Evolutionary conservation across 1,284 basidiomycete species (phyloP).

Genomic region (Crepidotus sp.): DNA sequence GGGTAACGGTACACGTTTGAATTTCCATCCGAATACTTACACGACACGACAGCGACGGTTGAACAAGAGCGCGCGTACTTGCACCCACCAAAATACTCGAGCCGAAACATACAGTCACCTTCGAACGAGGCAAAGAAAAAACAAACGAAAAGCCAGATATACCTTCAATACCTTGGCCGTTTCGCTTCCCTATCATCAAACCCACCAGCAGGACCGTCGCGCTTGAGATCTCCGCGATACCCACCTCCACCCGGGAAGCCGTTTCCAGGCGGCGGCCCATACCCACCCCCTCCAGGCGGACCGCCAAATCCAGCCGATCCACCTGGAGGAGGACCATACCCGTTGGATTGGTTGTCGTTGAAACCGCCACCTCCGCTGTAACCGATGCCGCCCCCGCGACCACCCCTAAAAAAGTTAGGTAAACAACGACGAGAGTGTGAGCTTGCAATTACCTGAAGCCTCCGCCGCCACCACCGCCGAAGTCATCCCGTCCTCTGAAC

Average conservation of each 20-base stretch:
- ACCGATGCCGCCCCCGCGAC: conserved; percentile 66
- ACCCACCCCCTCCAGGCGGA: conserved; percentile 29
- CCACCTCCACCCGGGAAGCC: conserved; percentile 23
- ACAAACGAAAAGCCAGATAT: conserved; percentile 10
- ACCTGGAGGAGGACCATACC: conserved; percentile 43
- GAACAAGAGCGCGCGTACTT: conserved; percentile 3
- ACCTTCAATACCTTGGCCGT: conserved; percentile 56
- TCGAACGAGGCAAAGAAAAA: conserved; percentile 10
- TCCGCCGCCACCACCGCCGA: conserved; percentile 18
- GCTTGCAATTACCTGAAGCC: conserved; percentile 39
- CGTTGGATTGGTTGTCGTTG: conserved; percentile 45
- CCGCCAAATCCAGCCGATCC: conserved; percentile 21
- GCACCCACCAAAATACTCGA: conserved; percentile 14
- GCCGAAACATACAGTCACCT: conserved; percentile 17
- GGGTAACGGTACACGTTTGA: background rate
- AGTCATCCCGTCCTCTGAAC: conserved; percentile 25
- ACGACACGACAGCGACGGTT: background rate
- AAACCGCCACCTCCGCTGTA: conserved; percentile 48
- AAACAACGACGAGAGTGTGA: background rate
- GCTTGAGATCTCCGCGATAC: conserved; percentile 40
- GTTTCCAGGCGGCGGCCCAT: conserved; percentile 33
- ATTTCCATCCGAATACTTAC: conserved; percentile 14
- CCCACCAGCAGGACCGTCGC: conserved; percentile 59
- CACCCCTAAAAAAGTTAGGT: conserved; percentile 37
- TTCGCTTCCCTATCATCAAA: conserved; percentile 75